Base-by-base conservation (phyloP, 1,284 basidiomycete genomes). In the Hemileia vastatrix region DNA sequence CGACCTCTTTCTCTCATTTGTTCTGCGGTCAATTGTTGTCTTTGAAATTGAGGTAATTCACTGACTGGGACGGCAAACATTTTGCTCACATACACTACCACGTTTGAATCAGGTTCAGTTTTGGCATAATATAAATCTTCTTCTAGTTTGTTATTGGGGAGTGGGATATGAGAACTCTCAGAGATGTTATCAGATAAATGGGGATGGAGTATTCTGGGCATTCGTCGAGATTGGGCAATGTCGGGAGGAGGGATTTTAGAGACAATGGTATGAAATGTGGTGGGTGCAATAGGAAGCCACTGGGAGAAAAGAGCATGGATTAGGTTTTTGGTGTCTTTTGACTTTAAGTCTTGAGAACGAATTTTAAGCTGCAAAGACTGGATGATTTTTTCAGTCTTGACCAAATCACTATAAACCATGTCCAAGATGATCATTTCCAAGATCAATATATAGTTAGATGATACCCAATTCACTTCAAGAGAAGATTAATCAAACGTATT, bases 31-130 rank as follows among this genome's bases (percentile, higher is more conserved):
- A 91, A 73, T 24, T 83, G 80, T 67, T 81, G 84, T 71, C 85
- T 83, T 77, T 87, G 89, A 74, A 86, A 86, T 71, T 93, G 86
- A 0, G 94, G 94, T 32, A 98, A 78, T 53, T 94, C 88, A 58
- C 83, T 83, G 18, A 78, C 79, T 21, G 84, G 79, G 1, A 97
- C 86, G 0, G 92, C 92, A 76, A 98, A 97, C 94, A 98, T 98
- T 77, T 98, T 98, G 80, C 90, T 95, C 58, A 98, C 88, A 75
- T 94, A 95, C 3, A 85, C 90, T 11, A 86, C 83, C n/a, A 91
- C 79, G 59, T 78, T 82, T 0, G 85, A 83, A 3, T 81, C 80
- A 2, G 82, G 71, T 1, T 73, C 78, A n/a, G 82, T 40, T 64
- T 83, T 82, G 59, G 89, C 88, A 0, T 81, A 77, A 77, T 87